These are phyloP conservation scores for Ascochyta pisi DNA, from an alignment of 2,329 filamentous ascomycete species.

Conservation along the genomic window DNA sequence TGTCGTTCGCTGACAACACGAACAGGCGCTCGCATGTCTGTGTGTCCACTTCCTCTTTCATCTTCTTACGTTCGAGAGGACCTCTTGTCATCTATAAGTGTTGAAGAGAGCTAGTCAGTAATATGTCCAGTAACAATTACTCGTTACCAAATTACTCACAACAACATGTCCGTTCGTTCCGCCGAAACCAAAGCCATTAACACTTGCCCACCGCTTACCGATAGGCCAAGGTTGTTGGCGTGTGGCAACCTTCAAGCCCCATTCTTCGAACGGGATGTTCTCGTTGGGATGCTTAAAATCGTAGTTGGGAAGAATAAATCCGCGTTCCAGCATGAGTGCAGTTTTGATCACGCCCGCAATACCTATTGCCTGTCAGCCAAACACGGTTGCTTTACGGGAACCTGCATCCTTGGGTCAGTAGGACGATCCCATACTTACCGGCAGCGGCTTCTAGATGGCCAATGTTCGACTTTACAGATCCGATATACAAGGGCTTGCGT, in stretches of 20 bases:
- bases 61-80: constrained; percentile 25
- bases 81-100: constrained; percentile 41
- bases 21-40: constrained; percentile 20
- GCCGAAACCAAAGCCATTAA: constrained; percentile 53
- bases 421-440: constrained; percentile 6
- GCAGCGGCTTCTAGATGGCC: constrained; percentile 44
- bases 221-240: constrained; percentile 28
- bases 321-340: constrained; percentile 51
- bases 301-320: constrained; percentile 45
- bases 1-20: constrained; percentile 18
- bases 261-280: background rate
- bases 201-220: constrained; percentile 48
- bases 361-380: constrained; percentile 1
- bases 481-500: constrained; percentile 33
- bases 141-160: constrained; percentile 1
- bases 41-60: constrained; percentile 32
- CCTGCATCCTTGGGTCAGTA: background rate
- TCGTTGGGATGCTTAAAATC: constrained; percentile 58
- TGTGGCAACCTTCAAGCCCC: background rate
- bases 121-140: background rate
- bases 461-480: constrained; percentile 42
- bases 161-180: constrained; percentile 20
- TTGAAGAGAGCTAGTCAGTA: constrained; percentile 25
- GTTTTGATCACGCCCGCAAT: constrained; percentile 49
- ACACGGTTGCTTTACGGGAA: background rate